Percentiles rank a stretch among this genome's conserved stretches.
Conservation (phyloP, 257 asterid genomes). For the Solanum ossicruentum region DNA sequence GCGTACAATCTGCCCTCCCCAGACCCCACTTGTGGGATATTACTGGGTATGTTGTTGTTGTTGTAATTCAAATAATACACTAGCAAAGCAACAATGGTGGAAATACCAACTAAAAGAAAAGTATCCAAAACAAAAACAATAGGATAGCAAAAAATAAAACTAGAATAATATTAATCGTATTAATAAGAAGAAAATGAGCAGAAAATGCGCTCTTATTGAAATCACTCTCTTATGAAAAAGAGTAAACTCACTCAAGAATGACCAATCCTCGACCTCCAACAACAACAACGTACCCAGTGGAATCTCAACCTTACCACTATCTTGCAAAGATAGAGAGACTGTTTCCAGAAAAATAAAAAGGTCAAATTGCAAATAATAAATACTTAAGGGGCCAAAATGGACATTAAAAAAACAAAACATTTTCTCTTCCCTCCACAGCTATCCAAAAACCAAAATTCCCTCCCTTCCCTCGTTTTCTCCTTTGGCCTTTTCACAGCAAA, state of each 20-base stretch:
- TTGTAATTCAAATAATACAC: background rate
- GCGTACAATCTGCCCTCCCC: too few species aligned
- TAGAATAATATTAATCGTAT: too few species aligned
- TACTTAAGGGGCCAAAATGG: slow-evolving; percentile 8
- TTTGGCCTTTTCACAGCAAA: background rate
- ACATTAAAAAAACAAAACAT: background rate
- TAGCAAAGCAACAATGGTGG: too few species aligned
- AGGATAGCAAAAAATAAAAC: background rate
- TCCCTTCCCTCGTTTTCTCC: slow-evolving; percentile 74
- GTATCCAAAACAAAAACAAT: background rate
- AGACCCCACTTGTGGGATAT: too few species aligned
- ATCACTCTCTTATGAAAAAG: fast-evolving
- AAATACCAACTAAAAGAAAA: background rate
- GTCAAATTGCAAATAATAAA: background rate
- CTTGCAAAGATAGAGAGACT: too few species aligned
- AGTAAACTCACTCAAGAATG: too few species aligned
- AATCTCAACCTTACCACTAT: too few species aligned
- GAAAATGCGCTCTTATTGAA: background rate
- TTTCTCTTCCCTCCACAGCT: slow-evolving; percentile 78
- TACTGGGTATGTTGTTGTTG: too few species aligned
- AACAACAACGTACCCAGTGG: too few species aligned
- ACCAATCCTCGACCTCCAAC: background rate
- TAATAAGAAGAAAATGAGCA: background rate
- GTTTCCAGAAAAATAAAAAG: background rate
- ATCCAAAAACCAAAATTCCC: slow-evolving; percentile 88